Percentiles rank a stretch among this genome's conserved stretches.
These are phyloP conservation scores for Hippophae rhamnoides DNA, from an alignment of 306 rosid genomes.

Conservation along the genomic window DNA sequence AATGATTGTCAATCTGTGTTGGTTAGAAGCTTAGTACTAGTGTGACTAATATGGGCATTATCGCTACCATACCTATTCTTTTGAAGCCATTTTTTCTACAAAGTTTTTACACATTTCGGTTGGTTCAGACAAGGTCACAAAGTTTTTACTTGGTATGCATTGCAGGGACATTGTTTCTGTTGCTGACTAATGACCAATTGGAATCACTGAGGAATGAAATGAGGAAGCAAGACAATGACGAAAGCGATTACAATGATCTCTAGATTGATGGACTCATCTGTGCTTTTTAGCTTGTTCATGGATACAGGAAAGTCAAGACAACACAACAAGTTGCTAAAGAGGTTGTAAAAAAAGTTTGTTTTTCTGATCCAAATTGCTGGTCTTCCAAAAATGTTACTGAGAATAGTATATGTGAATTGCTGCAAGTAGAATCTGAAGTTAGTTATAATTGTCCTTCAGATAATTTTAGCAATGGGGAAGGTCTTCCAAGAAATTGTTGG, in stretches of 20 bases:
- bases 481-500: constrained; percentile 38
- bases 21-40: no score
- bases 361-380: background rate
- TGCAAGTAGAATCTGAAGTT: constrained; percentile 3
- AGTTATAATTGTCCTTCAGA: constrained; percentile 13
- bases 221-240: constrained; percentile 25
- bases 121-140: no score
- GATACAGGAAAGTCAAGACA: constrained; percentile 15
- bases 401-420: no score
- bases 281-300: constrained; percentile 45
- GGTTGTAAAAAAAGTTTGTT: constrained; percentile 17
- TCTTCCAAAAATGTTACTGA: background rate
- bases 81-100: no score
- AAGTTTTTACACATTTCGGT: no score
- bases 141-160: background rate
- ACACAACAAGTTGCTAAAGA: constrained; percentile 4
- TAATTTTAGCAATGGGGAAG: constrained; percentile 15
- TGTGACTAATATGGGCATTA: no score
- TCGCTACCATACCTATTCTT: no score
- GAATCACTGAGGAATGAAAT: constrained; percentile 2
- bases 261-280: constrained; percentile 59
- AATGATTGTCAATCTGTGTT: no score
- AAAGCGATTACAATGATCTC: constrained; percentile 21
- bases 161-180: background rate
- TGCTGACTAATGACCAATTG: background rate